Base-by-base conservation (phyloP, 139 green algal species). In the Prasinococcaceae sp. region DNA sequence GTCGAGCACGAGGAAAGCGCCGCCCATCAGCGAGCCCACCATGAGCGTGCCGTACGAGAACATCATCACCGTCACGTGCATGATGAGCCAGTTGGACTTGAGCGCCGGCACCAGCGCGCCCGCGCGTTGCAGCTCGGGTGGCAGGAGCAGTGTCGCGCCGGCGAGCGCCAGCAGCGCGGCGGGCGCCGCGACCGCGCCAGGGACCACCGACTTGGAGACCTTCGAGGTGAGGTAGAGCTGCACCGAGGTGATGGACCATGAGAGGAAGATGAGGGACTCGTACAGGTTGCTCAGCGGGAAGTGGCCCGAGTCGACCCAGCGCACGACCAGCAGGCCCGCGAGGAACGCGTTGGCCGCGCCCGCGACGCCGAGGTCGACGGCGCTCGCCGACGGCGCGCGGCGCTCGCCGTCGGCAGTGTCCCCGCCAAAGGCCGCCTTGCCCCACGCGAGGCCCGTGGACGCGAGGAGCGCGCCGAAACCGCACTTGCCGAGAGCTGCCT, bases 31-130 rank as follows among this genome's bases (percentile, higher is more conserved):
- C 17, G 45, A 56, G 6, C 55, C 55, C 14, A 56, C 55, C 10
- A 64, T 23, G 16, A 64, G 22, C 6, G 55, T 56, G 6, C 44
- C 55, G 46, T 64, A 64, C 4, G 16, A 40, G 30, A 64, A 25
- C 55, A 64, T 64, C 55, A 64, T 64, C 32, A 64, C 55, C 22
- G 29, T 55, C 23, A 64, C 55, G 55, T 64, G 55, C 55, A 64
- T 64, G 43, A 64, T 56, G 4, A 64, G 49, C 55, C 55, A 64
- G 33, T 64, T 64, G 1, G 27, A 49, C 46, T 64, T 64, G 17
- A 64, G 40, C 43, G 55, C 55, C 19, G 55, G 55, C 3, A 64
- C 55, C 26, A 64, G 32, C 43, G 55, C 55, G 5, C 30, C 28
- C 20, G 45, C 46, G 4, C 24, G 25, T 47, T 64, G 55, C 30